Conservation (phyloP, 257 asterid genomes). For the Solanum etuberosum region DNA sequence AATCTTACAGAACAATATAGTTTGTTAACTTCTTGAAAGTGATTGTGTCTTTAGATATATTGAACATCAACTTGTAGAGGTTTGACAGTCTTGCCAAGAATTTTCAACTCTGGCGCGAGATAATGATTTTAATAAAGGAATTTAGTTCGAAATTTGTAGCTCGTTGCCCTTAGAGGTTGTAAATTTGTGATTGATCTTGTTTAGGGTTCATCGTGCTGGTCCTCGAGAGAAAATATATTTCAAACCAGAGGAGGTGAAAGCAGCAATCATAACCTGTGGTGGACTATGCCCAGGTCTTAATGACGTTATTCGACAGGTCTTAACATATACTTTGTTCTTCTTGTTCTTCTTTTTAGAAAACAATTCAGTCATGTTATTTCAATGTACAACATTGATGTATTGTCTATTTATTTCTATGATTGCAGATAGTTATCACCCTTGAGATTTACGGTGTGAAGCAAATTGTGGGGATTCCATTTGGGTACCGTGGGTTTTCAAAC, state of each 20-base stretch:
- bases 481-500: slow-evolving; percentile 86
- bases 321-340: neutral
- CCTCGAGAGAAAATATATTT: slow-evolving; percentile 75
- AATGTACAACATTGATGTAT: neutral
- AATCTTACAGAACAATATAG: neutral
- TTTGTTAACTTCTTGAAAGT: neutral
- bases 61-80: neutral
- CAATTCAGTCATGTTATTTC: neutral
- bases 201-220: slow-evolving; percentile 94
- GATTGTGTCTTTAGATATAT: neutral
- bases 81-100: neutral
- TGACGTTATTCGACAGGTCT: slow-evolving; percentile 85
- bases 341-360: neutral
- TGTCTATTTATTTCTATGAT: neutral
- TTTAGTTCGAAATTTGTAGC: neutral
- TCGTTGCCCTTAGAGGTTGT: neutral
- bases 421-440: slow-evolving; percentile 82
- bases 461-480: slow-evolving; percentile 88
- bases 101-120: neutral
- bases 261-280: slow-evolving; percentile 91
- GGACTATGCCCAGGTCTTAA: slow-evolving; percentile 98
- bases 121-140: neutral
- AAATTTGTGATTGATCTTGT: neutral
- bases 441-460: slow-evolving; percentile 81
- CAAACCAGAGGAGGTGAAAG: slow-evolving; percentile 83